phyloP scores from a whole-genome alignment of 768 basidiomycete species.

The Naematelia aurantialba region DNA sequence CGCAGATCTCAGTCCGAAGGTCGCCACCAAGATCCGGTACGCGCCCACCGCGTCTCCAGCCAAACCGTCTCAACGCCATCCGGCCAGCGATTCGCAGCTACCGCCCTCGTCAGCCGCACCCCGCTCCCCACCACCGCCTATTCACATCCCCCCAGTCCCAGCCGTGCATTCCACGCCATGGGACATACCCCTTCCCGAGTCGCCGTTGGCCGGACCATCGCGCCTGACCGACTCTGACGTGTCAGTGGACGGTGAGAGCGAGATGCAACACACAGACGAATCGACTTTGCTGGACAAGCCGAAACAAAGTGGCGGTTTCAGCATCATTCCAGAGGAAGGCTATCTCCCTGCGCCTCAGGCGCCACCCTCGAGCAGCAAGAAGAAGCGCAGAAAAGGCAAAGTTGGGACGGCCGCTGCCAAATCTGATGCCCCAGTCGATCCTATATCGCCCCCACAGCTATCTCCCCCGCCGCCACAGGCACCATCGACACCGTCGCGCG shows the following conservation, averaged over 20 bases:
- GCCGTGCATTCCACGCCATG: slow-evolving; percentile 13
- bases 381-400: slow-evolving; percentile 25
- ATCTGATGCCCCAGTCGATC: background rate
- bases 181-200: slow-evolving; percentile 29
- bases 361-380: slow-evolving; percentile 16
- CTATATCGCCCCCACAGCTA: slow-evolving; percentile 9
- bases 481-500: background rate
- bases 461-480: slow-evolving; percentile 5
- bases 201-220: slow-evolving; percentile 31
- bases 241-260: slow-evolving; percentile 6
- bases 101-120: background rate
- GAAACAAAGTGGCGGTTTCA: slow-evolving; percentile 20
- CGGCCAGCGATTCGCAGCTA: background rate
- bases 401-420: background rate
- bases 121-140: slow-evolving; percentile 11
- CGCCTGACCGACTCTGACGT: slow-evolving; percentile 7
- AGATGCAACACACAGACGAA: slow-evolving; percentile 5
- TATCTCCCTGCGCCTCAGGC: slow-evolving; percentile 24
- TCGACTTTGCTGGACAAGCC: background rate
- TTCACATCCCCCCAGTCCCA: slow-evolving; percentile 8
- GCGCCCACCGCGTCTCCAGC: background rate
- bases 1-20: background rate
- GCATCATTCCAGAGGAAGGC: slow-evolving; percentile 38
- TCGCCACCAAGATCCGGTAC: background rate
- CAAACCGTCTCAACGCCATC: background rate